phyloP scores from a whole-genome alignment of 371 early-diverging fungal genomes.

The Dichotomocladium elegans region DNA sequence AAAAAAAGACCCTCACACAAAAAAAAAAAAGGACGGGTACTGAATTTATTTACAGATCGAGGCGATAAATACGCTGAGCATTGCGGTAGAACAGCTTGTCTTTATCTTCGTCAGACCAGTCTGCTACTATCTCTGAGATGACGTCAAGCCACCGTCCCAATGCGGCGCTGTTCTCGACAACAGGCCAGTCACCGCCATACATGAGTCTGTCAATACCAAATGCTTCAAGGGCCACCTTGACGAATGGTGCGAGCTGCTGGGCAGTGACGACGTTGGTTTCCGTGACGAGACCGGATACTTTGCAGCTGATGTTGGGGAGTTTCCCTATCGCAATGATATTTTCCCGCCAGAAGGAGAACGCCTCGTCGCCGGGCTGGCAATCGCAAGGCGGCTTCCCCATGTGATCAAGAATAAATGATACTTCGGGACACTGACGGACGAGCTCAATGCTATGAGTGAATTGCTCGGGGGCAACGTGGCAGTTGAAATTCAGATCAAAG shows the following conservation, averaged over 20 bases:
- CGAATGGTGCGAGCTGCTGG: constrained; percentile 28
- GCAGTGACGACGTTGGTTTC: constrained; percentile 15
- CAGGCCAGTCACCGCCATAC: constrained; percentile 48
- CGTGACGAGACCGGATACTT: constrained; percentile 38
- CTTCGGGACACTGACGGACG: constrained; percentile 33
- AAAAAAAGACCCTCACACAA: neutral
- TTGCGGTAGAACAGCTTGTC: constrained; percentile 33
- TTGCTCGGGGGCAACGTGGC: constrained; percentile 28
- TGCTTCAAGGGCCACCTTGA: constrained; percentile 24
- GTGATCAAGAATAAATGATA: constrained; percentile 43
- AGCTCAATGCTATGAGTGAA: constrained; percentile 32
- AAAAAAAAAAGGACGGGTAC: neutral
- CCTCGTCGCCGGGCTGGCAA: constrained; percentile 17
- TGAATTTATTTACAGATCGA: constrained; percentile 3
- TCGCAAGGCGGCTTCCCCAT: constrained; percentile 49
- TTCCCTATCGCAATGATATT: constrained; percentile 19
- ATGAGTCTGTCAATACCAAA: constrained; percentile 42
- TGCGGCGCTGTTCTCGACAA: constrained; percentile 14
- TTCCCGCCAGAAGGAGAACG: constrained; percentile 28
- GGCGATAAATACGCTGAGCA: constrained; percentile 21
- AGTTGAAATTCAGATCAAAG: constrained; percentile 40
- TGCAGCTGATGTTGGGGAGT: constrained; percentile 31
- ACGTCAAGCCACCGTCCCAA: constrained; percentile 35
- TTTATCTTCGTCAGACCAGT: constrained; percentile 31
- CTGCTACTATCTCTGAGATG: constrained; percentile 15